phyloP scores from a whole-genome alignment of 2,329 filamentous ascomycete species.

The Cryphonectria nitschkei region DNA sequence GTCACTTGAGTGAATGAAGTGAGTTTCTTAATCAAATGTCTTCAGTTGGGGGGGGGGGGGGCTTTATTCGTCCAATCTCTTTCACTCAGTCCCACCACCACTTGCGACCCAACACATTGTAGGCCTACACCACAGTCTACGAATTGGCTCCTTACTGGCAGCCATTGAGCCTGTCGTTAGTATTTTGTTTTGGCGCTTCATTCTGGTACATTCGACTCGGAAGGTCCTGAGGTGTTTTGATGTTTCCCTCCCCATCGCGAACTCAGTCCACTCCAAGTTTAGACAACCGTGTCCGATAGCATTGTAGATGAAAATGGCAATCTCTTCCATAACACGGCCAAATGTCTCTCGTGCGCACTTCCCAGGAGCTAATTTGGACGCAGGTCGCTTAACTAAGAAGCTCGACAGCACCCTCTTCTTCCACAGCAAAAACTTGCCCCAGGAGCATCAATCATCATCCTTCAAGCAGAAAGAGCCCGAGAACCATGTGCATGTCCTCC shows the following conservation, averaged over 20 bases:
- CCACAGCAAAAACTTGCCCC: too few relatives aligned
- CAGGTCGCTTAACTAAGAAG: neutral
- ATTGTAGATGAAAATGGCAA: neutral
- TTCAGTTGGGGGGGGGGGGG: too few relatives aligned
- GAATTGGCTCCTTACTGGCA: neutral
- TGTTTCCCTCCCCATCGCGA: neutral
- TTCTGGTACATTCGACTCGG: too few relatives aligned
- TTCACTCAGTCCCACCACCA: neutral
- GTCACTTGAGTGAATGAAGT: neutral
- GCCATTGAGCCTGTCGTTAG: neutral
- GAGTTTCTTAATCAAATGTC: neutral
- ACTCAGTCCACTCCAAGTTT: neutral
- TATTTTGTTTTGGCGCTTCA: neutral
- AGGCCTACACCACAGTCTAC: neutral
- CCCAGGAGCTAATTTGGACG: neutral
- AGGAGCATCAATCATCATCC: too few relatives aligned
- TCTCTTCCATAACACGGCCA: neutral
- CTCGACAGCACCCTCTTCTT: too few relatives aligned
- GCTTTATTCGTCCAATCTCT: neutral
- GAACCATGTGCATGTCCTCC: too few relatives aligned
- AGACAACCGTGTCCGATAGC: neutral
- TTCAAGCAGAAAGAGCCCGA: too few relatives aligned
- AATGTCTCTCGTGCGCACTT: neutral
- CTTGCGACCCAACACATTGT: neutral
- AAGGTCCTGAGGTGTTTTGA: neutral